phyloP scores from a whole-genome alignment of 495 filamentous ascomycete genomes.

The Articulospora tetracladia region DNA sequence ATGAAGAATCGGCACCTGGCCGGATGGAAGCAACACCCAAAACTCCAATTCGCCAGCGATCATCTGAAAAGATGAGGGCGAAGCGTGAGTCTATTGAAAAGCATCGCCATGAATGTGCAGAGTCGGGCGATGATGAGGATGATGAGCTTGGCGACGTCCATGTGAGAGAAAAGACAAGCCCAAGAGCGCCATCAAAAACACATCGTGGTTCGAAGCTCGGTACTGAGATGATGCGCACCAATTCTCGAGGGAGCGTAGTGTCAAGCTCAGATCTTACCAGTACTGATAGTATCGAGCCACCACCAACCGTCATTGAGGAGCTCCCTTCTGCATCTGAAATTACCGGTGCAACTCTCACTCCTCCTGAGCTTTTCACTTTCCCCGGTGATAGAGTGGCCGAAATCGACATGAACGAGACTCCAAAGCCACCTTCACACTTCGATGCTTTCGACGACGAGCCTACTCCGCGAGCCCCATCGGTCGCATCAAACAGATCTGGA shows the following conservation, averaged over 20 bases:
- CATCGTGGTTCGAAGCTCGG: constrained; percentile 74
- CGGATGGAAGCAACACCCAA: constrained; percentile 48
- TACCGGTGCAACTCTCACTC: constrained; percentile 31
- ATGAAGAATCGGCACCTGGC: constrained; percentile 65
- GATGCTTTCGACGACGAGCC: constrained; percentile 22
- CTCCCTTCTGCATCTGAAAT: constrained; percentile 21
- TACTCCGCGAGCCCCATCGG: constrained; percentile 25
- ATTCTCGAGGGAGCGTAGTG: constrained; percentile 82
- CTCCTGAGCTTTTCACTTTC: constrained; percentile 36
- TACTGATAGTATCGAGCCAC: constrained; percentile 26
- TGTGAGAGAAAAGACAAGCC: constrained; percentile 51
- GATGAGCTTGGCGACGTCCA: constrained; percentile 71
- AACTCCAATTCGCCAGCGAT: constrained; percentile 61
- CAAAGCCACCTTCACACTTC: constrained; percentile 16
- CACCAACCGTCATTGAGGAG: constrained; percentile 18
- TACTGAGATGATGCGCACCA: constrained; percentile 94
- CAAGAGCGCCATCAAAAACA: constrained; percentile 38
- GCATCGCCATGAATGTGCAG: constrained; percentile 69
- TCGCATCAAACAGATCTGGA: constrained; percentile 13
- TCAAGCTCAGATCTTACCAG: constrained; percentile 17
- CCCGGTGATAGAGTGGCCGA: constrained; percentile 32
- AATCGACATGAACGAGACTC: constrained; percentile 32
- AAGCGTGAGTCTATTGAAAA: constrained; percentile 76
- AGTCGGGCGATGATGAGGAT: constrained; percentile 90
- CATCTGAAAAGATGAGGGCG: constrained; percentile 71